Evolutionary conservation across 176 grass and related monocot species (phyloP).

Genomic region (Dactylis glomerata): DNA sequence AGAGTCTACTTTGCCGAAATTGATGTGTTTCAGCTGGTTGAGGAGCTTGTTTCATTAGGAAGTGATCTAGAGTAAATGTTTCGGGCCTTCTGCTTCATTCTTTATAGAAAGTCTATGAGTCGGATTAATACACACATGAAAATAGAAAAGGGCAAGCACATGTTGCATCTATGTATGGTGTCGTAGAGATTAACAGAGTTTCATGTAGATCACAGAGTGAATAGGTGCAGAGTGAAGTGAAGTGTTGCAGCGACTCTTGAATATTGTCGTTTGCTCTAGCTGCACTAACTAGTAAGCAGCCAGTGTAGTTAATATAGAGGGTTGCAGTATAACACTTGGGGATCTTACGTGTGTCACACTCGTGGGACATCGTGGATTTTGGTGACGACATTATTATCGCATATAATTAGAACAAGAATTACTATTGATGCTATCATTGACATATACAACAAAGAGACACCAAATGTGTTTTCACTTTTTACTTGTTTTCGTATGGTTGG

Average conservation of each 20-base stretch:
- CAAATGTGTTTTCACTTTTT: not conserved
- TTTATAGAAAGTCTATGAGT: too few species aligned
- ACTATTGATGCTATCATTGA: not conserved
- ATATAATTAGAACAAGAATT: not conserved
- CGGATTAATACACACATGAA: not conserved
- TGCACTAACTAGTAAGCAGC: too few species aligned
- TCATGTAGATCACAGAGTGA: too few species aligned
- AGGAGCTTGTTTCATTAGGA: not conserved
- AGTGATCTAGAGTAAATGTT: not conserved
- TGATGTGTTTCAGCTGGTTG: not conserved
- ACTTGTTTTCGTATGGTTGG: not conserved
- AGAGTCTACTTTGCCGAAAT: not conserved
- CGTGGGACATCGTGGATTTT: not conserved
- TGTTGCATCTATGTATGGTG: too few species aligned
- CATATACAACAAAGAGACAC: not conserved
- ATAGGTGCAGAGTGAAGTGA: not conserved
- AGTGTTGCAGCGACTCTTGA: too few species aligned
- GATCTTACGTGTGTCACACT: not conserved
- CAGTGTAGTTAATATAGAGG: not conserved
- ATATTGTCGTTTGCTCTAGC: too few species aligned
- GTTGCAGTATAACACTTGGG: not conserved
- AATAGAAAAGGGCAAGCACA: not conserved
- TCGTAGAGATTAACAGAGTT: too few species aligned
- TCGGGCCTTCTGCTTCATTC: too few species aligned
- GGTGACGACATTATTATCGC: not conserved